Base-by-base conservation (phyloP, 2,329 filamentous ascomycete species). In the Seiridium cupressi region DNA sequence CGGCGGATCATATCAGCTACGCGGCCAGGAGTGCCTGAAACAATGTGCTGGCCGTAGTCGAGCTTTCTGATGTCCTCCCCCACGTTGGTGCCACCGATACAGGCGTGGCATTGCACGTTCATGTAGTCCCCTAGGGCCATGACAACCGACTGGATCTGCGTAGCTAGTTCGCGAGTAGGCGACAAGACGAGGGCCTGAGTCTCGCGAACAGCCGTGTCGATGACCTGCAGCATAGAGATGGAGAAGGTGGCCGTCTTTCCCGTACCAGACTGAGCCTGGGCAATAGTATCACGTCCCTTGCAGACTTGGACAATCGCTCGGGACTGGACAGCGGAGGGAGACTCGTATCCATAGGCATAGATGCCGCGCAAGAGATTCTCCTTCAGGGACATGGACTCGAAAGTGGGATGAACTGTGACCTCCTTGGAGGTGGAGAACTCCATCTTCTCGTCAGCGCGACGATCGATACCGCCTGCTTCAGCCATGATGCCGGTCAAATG, bases 41-140 rank as follows among this genome's bases (percentile, higher is more conserved):
- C 95, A 63, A 99, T 94, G 73, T 99, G 95, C 76, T 97, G 95
- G 64, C 95, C 95, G 70, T 98, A 95, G 75, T 98, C 93, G 63
- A 99, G 91, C 80, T 96, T 96, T 75, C 92, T 89, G 69, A 99
- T 99, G 73, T 99, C 95, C 74, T 98, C 95, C 69, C 95, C 93
- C 44, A 99, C 93, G 72, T 97, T 98, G 67, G 95, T 99, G 62
- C 95, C 95, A 67, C 95, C 95, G 71, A 99, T 98, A 78, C 95
- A 99, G 61, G 95, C 94, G 72, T 99, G 95, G 79, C 95, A 99
- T 78, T 99, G 93, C 3, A 99, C 92, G 73, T 97, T 97, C 95
- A 99, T 98, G 83, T 97, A 99, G 78, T 99, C 95, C 66, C 95
- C 95, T n/a, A 99, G 86, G n/a, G 95, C 95, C 88, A 98, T 96